Conservation (phyloP, 352 stramenopile genomes). For the Phytophthora constricta region DNA sequence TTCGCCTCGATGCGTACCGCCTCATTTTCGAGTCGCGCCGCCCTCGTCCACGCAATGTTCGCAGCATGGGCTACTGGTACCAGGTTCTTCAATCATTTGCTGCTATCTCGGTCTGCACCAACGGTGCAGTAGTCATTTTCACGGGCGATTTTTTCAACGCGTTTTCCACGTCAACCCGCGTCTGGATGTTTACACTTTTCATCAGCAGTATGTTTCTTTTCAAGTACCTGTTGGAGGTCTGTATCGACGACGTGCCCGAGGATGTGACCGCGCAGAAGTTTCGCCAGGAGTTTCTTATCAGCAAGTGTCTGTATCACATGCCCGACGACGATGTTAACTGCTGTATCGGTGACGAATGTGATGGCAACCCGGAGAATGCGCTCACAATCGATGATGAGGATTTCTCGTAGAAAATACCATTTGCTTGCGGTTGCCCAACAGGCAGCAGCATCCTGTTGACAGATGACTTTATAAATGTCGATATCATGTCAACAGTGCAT, state of each 20-base stretch:
- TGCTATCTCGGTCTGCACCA: constrained; percentile 93
- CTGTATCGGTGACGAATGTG: constrained; percentile 35
- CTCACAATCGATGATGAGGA: constrained; percentile 70
- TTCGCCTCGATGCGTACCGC: constrained; percentile 90
- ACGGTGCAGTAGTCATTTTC: constrained; percentile 94
- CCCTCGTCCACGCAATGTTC: constrained; percentile 77
- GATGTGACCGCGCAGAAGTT: constrained; percentile 78
- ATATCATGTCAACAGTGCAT: too few relatives aligned
- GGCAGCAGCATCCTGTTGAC: too few relatives aligned
- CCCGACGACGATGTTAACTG: constrained; percentile 74
- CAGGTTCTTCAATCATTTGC: constrained; percentile 89
- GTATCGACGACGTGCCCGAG: constrained; percentile 77
- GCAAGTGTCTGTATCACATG: constrained; percentile 87
- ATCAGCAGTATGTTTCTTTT: constrained; percentile 84
- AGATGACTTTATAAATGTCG: too few relatives aligned
- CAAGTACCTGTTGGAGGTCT: constrained; percentile 79
- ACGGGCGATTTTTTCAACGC: constrained; percentile 85
- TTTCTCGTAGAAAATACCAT: constrained; percentile 40
- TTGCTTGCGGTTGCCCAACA: neutral
- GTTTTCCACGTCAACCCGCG: constrained; percentile 54
- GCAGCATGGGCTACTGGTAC: constrained; percentile 94
- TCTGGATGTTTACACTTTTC: constrained; percentile 87
- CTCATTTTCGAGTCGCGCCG: constrained; percentile 83
- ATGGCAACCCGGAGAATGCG: constrained; percentile 52
- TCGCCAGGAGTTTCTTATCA: constrained; percentile 86